Base-by-base conservation (phyloP, 1,139 yeast genomes). In the Groenewaldozyma auringiensis region DNA sequence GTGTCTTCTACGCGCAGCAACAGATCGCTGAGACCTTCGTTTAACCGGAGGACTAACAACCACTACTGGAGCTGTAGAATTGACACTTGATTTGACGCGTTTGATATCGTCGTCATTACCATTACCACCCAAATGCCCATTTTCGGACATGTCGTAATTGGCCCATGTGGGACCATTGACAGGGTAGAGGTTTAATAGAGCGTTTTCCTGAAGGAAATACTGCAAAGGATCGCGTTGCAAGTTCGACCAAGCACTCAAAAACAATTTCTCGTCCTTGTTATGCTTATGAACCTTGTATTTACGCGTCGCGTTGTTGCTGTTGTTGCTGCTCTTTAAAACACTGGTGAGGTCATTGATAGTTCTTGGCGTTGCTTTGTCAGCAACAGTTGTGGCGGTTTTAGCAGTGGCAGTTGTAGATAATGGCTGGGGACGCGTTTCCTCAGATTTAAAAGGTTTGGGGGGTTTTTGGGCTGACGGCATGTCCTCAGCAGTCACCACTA, bases 121-220 rank as follows among this genome's bases (percentile, higher is more conserved):
- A 21, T 41, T 14, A 25, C 42, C 42, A n/a, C n/a, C n/a, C n/a
- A n/a, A n/a, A n/a, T n/a, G n/a, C n/a, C n/a, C n/a, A 9, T 51
- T 50, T 35, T 56, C 56, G 11, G 47, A 48, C 34, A 48, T 51
- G 21, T 51, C 53, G 44, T 55, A 55, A 45, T 57, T 56, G 20
- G 61, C 53, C 65, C 64, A 61, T 4, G 64, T 57, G 25, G 63
- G 64, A 2, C 63, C 58, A 47, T 57, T 54, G 37, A 54, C 39
- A 3, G 65, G 63, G 41, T 63, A 63, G 46, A 63, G 44, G 18
- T 53, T 59, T 35, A 62, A 53, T 40, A 56, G 53, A 11, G 53
- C 51, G 40, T 59, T 60, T 47, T 63, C 64, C 39, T 59, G 56
- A 40, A 52, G 50, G 49, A 50, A 55, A 44, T 60, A 61, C 41